These are phyloP conservation scores for Saturnispora dispora DNA, from an alignment of 805 yeast genomes.

Conservation along the genomic window DNA sequence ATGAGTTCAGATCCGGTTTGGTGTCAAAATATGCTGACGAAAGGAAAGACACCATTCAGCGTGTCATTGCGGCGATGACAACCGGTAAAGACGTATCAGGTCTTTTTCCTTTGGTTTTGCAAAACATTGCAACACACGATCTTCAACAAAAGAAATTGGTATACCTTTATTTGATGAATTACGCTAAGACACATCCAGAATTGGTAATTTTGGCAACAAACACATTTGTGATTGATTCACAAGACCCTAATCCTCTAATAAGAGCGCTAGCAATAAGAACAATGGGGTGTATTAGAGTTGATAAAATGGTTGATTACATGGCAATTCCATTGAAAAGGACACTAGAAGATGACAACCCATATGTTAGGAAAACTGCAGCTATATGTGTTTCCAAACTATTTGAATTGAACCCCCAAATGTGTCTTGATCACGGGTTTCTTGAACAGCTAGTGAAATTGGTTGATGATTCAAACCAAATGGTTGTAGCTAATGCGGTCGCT, in stretches of 20 bases:
- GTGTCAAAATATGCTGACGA: slow-evolving; percentile 94
- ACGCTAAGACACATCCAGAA: slow-evolving; percentile 95
- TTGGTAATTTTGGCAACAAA: slow-evolving; percentile 92
- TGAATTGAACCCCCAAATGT: slow-evolving; percentile 71
- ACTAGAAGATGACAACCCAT: slow-evolving; percentile 86
- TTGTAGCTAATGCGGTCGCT: slow-evolving; percentile 86
- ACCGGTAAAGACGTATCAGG: slow-evolving; percentile 94
- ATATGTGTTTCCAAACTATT: slow-evolving; percentile 93
- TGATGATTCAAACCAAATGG: slow-evolving; percentile 92
- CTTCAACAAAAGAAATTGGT: slow-evolving; percentile 94
- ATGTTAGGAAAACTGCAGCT: slow-evolving; percentile 96
- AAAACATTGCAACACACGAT: slow-evolving; percentile 94
- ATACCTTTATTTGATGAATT: slow-evolving; percentile 90
- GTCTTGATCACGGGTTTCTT: slow-evolving; percentile 81
- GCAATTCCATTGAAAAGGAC: slow-evolving; percentile 83
- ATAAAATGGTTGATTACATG: slow-evolving; percentile 90
- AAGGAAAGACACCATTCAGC: slow-evolving; percentile 91
- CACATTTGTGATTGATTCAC: slow-evolving; percentile 90
- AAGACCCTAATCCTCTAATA: slow-evolving; percentile 92
- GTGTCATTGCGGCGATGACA: slow-evolving; percentile 97
- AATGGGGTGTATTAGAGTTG: slow-evolving; percentile 97
- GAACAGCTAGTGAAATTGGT: slow-evolving; percentile 56
- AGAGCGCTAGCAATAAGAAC: slow-evolving; percentile 95
- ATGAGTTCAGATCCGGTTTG: slow-evolving; percentile 79
- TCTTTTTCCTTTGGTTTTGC: slow-evolving; percentile 89